phyloP scores from a whole-genome alignment of 495 filamentous ascomycete genomes.

The Penicillium goetzii region DNA sequence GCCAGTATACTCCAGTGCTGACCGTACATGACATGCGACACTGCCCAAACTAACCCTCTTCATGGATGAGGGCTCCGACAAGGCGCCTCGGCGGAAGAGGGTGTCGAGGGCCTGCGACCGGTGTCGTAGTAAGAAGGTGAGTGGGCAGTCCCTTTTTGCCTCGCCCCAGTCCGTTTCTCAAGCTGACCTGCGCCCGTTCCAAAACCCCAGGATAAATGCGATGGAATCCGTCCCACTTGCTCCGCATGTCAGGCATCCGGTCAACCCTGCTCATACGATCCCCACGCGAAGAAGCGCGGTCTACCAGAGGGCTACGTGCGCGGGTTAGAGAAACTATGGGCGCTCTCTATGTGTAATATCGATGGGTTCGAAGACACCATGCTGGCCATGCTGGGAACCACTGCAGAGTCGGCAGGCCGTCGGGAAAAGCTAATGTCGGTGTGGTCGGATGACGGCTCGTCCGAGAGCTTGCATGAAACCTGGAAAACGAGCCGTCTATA shows the following conservation, averaged over 20 bases:
- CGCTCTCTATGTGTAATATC: constrained; percentile 51
- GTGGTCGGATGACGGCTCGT: constrained; percentile 55
- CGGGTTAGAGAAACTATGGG: constrained; percentile 51
- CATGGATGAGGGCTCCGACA: constrained; percentile 54
- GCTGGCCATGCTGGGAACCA: constrained; percentile 46
- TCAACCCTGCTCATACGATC: constrained; percentile 68
- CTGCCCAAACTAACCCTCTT: constrained; percentile 33
- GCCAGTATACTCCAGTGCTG: neutral
- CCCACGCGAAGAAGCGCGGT: constrained; percentile 71
- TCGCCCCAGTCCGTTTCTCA: neutral
- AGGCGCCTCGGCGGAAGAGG: constrained; percentile 59
- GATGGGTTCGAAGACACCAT: constrained; percentile 55
- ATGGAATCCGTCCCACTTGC: constrained; percentile 66
- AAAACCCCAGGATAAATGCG: constrained; percentile 63
- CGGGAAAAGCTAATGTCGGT: constrained; percentile 40
- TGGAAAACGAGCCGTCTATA: constrained; percentile 62
- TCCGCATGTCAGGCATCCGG: constrained; percentile 64
- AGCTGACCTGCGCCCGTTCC: constrained; percentile 6
- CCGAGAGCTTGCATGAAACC: constrained; percentile 58
- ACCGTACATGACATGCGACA: constrained; percentile 33
- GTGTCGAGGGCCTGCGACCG: constrained; percentile 74
- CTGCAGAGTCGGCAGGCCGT: constrained; percentile 40
- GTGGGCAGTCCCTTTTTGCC: constrained; percentile 7
- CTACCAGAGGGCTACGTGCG: constrained; percentile 54
- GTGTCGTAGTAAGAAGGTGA: constrained; percentile 64